A percentile compares a stretch with the other conserved stretches of the same genome.
phyloP scores from a whole-genome alignment of 352 stramenopile genomes.

The Pythium coloratum region DNA sequence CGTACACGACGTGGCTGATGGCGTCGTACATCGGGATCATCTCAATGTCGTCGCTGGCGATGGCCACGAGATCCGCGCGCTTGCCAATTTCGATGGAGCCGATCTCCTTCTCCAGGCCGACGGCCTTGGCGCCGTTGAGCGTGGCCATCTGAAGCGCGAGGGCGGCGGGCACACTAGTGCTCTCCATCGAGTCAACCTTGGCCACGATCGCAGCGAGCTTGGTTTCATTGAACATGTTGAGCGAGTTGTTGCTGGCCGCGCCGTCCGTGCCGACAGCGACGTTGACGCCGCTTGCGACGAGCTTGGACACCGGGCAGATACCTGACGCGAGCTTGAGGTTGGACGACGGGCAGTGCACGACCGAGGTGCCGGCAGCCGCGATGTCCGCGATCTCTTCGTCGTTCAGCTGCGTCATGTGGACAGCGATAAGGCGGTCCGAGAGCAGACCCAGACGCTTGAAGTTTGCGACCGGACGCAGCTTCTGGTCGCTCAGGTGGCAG shows the following conservation, averaged over 20 bases:
- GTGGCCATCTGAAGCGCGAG: conserved; percentile 86
- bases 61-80: conserved; percentile 78
- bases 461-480: conserved; percentile 78
- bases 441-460: conserved; percentile 78
- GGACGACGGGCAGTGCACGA: conserved; percentile 89
- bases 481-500: conserved; percentile 78
- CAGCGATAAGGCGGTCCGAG: conserved; percentile 63
- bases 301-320: conserved; percentile 71
- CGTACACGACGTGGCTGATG: conserved; percentile 88
- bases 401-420: conserved; percentile 88
- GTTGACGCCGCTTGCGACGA: conserved; percentile 82
- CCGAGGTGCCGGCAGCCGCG: conserved; percentile 46
- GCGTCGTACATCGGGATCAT: conserved; percentile 89
- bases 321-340: conserved; percentile 90
- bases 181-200: conserved; percentile 71
- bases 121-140: conserved; percentile 85
- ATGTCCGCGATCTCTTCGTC: conserved; percentile 77
- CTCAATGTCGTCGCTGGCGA: conserved; percentile 80
- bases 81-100: conserved; percentile 87
- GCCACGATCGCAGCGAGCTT: conserved; percentile 85
- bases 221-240: conserved; percentile 91
- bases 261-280: conserved; percentile 87
- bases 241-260: conserved; percentile 86
- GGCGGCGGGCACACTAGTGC: conserved; percentile 56
- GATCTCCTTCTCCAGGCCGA: conserved; percentile 78